These are phyloP conservation scores for Lipomyces mesembrius DNA, from an alignment of 805 yeast species.

Conservation along the genomic window DNA sequence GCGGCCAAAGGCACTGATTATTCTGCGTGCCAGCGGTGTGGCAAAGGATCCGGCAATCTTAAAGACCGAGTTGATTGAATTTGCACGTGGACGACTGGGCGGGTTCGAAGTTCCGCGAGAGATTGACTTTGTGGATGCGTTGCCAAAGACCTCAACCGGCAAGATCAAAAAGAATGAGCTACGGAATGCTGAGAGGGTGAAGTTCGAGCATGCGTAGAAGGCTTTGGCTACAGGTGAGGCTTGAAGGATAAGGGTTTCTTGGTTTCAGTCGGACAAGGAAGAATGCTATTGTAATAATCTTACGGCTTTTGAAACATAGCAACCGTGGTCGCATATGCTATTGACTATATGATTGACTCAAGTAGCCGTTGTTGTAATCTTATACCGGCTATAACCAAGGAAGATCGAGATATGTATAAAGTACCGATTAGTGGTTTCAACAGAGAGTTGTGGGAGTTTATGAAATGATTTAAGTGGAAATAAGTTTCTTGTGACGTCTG, in stretches of 20 bases:
- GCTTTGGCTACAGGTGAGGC: not conserved
- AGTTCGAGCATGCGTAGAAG: not conserved
- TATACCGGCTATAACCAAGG: too few relatives aligned
- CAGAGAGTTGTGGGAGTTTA: too few relatives aligned
- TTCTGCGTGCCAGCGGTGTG: slow-evolving; percentile 18
- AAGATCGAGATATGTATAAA: too few relatives aligned
- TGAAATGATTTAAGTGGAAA: too few relatives aligned
- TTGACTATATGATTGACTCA: too few relatives aligned
- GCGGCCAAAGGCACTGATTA: slow-evolving; percentile 45
- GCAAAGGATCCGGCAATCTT: not conserved
- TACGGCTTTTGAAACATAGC: too few relatives aligned
- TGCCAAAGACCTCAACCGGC: slow-evolving; percentile 49
- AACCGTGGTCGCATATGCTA: too few relatives aligned
- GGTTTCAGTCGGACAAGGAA: not conserved
- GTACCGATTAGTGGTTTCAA: too few relatives aligned
- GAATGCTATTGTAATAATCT: too few relatives aligned
- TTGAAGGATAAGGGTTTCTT: not conserved
- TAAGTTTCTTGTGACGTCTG: too few relatives aligned
- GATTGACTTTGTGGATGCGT: slow-evolving; percentile 39
- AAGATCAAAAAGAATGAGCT: slow-evolving; percentile 46
- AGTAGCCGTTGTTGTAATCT: too few relatives aligned
- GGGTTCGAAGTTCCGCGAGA: slow-evolving; percentile 46
- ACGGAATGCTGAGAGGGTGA: slow-evolving; percentile 36
- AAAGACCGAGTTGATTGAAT: slow-evolving; percentile 36
- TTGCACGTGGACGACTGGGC: slow-evolving; percentile 42